Evolutionary conservation across 257 asterid genomes (phyloP), one percentile per base, ranked within the genome.

Genomic region (Leonotis leonurus): DNA sequence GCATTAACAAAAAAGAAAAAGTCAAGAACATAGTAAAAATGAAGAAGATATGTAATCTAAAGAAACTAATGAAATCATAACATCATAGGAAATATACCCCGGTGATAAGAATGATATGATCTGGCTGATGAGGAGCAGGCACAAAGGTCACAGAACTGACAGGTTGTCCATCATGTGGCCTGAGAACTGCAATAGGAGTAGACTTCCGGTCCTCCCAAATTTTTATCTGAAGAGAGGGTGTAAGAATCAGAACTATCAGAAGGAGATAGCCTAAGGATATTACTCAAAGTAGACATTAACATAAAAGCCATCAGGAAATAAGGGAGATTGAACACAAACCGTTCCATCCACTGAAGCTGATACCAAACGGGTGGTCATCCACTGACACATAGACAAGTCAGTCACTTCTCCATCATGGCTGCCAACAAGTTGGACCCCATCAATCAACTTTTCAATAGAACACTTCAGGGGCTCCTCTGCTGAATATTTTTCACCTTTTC

Each of bases 281-380:
- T n/a, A n/a, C n/a, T n/a, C n/a, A n/a, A n/a, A n/a, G n/a, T n/a
- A n/a, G n/a, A n/a, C n/a, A n/a, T n/a, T n/a, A n/a, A n/a, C n/a
- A n/a, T n/a, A n/a, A n/a, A n/a, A n/a, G n/a, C n/a, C n/a, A n/a
- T n/a, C n/a, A n/a, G n/a, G n/a, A 20, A 30, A 60, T 43, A 24
- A 6, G 25, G 63, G 9, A 16, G 40, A 56, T 54, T 16, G 26
- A 49, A 18, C 51, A 82, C 95, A 9, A 62, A 94, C 99, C 89
- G 88, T 87, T 77, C 99, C 99, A 80, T 90, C 99, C 57, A 82
- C 85, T 24, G 99, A 94, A 48, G 96, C 95, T 22, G 99, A 90
- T 26, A 84, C 99, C 81, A 94, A 76, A 57, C 97, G 96, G 6
- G 97, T 85, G 49, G 90, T 90, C 99, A 94, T 89, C 99, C 99